These are phyloP conservation scores for Sarocladiaceae sp. DNA, from an alignment of 2,329 filamentous ascomycete species.

Conservation along the genomic window DNA sequence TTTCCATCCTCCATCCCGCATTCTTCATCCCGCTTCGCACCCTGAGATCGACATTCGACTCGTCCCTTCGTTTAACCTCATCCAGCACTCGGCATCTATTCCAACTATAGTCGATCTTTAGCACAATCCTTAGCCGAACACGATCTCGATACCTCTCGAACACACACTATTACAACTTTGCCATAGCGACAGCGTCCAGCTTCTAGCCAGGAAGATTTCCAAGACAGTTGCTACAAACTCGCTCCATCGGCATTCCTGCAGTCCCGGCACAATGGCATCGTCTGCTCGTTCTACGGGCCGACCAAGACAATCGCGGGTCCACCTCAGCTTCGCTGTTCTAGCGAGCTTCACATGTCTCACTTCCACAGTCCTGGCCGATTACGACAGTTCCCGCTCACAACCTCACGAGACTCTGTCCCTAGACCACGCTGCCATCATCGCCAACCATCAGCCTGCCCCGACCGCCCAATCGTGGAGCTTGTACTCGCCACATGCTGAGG, in stretches of 20 bases:
- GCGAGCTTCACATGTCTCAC: slow-evolving; percentile 5
- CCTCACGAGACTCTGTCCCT: neutral
- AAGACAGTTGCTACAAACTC: too few species aligned
- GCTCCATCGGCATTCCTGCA: slow-evolving; percentile 3
- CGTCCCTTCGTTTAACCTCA: slow-evolving; percentile 8
- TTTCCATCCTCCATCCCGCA: neutral
- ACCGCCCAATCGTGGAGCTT: neutral
- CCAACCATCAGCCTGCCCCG: slow-evolving; percentile 1
- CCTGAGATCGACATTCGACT: slow-evolving; percentile 8
- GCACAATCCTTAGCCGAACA: too few species aligned
- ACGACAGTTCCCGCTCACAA: neutral
- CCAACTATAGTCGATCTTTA: slow-evolving; percentile 4
- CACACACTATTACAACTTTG: too few species aligned
- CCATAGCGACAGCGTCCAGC: too few species aligned
- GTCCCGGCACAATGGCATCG: neutral
- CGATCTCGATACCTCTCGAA: too few species aligned
- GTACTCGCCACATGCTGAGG: neutral
- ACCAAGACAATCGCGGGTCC: slow-evolving; percentile 6
- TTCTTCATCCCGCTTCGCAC: neutral
- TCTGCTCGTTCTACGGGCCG: neutral
- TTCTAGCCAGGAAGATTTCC: too few species aligned
- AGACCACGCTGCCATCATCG: neutral
- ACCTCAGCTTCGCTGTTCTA: neutral
- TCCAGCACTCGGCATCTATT: neutral
- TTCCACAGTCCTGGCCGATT: neutral